These are phyloP conservation scores for Zygotorulaspora mrakii DNA, from an alignment of 1,139 yeast genomes.

Conservation along the genomic window DNA sequence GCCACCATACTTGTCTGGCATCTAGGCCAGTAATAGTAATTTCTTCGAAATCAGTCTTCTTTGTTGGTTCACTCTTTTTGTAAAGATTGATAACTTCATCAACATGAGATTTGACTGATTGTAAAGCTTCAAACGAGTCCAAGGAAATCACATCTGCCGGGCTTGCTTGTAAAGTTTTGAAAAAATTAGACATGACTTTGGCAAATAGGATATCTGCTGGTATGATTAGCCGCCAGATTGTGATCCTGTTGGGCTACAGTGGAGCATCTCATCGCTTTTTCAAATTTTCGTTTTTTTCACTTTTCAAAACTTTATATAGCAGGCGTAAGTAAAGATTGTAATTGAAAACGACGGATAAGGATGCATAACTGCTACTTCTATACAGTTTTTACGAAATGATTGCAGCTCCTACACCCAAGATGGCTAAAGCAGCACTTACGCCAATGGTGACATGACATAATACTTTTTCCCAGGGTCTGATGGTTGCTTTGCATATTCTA, in stretches of 20 bases:
- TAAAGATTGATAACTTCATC: constrained; percentile 30
- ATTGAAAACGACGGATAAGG: not conserved
- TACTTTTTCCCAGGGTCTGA: constrained; percentile 41
- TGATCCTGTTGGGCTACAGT: not conserved
- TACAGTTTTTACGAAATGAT: constrained; percentile 38
- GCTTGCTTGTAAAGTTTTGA: constrained; percentile 18
- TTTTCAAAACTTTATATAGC: no score
- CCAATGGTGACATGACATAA: constrained; percentile 47
- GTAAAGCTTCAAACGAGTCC: constrained; percentile 20
- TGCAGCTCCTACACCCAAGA: constrained; percentile 49
- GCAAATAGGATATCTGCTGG: no score
- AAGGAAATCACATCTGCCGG: constrained; percentile 24
- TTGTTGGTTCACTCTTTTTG: constrained; percentile 29
- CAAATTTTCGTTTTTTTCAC: not conserved
- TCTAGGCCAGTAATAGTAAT: constrained; percentile 82
- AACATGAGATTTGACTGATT: constrained; percentile 28
- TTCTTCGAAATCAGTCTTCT: constrained; percentile 73
- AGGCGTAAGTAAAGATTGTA: constrained; percentile 3
- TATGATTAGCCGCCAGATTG: no score
- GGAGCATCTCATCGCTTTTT: constrained; percentile 2
- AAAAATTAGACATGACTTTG: constrained; percentile 18
- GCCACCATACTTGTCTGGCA: constrained; percentile 91
- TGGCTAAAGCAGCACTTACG: constrained; percentile 46
- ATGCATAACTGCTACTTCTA: not conserved
- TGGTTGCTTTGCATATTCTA: constrained; percentile 48